phyloP scores from a whole-genome alignment of 305 asterid genomes.

The Fraxinus baroniana region DNA sequence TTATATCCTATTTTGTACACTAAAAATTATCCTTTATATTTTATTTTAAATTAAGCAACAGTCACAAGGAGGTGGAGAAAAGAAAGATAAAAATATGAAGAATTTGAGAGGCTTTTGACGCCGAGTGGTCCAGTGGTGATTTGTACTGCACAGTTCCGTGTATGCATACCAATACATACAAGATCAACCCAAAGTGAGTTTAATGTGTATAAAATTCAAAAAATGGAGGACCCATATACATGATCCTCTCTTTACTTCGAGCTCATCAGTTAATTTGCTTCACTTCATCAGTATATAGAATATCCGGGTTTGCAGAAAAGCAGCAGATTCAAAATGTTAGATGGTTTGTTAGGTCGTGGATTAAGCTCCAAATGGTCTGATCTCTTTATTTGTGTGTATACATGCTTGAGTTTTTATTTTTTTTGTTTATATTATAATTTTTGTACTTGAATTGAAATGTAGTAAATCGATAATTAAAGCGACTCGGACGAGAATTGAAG shows the following conservation, averaged over 20 bases:
- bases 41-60: neutral
- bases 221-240: constrained; percentile 37
- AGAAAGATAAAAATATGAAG: neutral
- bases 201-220: constrained; percentile 10
- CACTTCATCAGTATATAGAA: constrained; percentile 21
- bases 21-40: too few relatives aligned
- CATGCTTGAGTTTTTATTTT: neutral
- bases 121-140: neutral
- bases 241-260: constrained; percentile 15
- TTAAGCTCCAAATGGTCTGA: constrained; percentile 82
- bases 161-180: neutral
- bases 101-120: neutral
- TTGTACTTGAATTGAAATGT: constrained; percentile 21
- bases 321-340: constrained; percentile 64
- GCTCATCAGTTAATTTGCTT: constrained; percentile 6
- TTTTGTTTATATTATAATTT: neutral
- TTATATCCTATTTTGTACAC: too few relatives aligned
- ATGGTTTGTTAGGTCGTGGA: constrained; percentile 80
- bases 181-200: neutral
- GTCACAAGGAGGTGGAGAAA: neutral
- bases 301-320: constrained; percentile 25
- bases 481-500: constrained; percentile 69
- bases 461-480: constrained; percentile 79
- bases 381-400: constrained; percentile 2
- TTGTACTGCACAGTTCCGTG: neutral